These are phyloP conservation scores for Lachancea kluyveri DNA, from an alignment of 805 yeast genomes.

Conservation along the genomic window DNA sequence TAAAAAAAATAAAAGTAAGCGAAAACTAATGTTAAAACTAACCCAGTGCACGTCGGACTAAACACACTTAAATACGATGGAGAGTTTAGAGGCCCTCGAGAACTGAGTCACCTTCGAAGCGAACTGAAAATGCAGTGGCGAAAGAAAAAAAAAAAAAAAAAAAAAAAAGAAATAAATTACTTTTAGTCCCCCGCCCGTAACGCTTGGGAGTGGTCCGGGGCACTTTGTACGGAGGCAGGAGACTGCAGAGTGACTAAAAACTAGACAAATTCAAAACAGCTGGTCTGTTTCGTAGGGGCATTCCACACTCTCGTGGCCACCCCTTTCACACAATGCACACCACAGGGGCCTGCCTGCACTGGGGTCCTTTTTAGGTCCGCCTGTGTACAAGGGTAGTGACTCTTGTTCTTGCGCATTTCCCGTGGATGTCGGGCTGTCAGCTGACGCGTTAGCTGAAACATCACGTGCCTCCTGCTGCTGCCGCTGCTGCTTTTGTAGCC, in stretches of 20 bases:
- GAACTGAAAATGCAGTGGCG: no score
- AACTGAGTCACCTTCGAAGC: no score
- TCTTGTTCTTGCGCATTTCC: conserved; percentile 15
- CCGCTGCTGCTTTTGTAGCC: conserved; percentile 6
- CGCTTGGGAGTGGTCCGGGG: background rate
- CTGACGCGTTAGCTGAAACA: conserved; percentile 12
- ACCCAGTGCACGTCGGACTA: no score
- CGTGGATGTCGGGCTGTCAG: conserved; percentile 24
- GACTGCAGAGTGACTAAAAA: no score
- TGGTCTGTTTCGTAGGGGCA: conserved; percentile 65
- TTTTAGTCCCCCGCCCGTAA: no score
- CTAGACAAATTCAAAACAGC: conserved; percentile 5
- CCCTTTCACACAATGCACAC: conserved; percentile 91
- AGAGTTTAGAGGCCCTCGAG: no score
- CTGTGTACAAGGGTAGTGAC: conserved; percentile 27
- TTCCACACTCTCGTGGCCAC: conserved; percentile 80
- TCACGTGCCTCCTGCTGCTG: background rate
- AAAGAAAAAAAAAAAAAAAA: background rate
- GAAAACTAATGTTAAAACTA: no score
- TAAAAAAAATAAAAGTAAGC: no score
- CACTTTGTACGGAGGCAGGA: conserved; percentile 9
- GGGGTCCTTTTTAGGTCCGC: conserved; percentile 40
- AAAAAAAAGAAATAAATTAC: no score
- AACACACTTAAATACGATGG: no score
- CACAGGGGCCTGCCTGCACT: conserved; percentile 70